Base-by-base conservation (phyloP, 352 stramenopile species). In the Pythium myriotylum region DNA sequence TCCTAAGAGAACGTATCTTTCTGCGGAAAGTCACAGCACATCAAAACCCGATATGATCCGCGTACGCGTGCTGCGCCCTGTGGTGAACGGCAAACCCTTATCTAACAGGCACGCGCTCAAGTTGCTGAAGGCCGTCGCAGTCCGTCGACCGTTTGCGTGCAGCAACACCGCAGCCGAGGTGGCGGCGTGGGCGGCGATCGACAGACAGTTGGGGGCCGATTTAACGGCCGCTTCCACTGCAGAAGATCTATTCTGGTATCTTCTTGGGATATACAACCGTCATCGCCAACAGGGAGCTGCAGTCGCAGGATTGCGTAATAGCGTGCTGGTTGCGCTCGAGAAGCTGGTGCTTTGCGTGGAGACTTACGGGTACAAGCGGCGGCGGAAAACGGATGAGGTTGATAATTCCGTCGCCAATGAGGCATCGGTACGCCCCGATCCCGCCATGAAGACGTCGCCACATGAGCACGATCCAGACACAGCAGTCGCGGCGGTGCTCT, bases 21-120 rank as follows among this genome's bases (percentile, higher is more conserved):
- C 29, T 10, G 10, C 29, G n/a, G n/a, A n/a, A 35, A 35, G 29
- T 35, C 29, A 10, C 5, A 35, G 5, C 29, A 35, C 29, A 35
- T 35, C 29, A 35, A 6, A 14, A 43, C n/a, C 13, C 39, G 39
- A 43, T 19, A 43, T 43, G 42, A 29, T 53, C 26, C 42, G 54
- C 27, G 54, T 61, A 3, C 54, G 54, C 20, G 54, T 61, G 10
- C 37, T 61, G 17, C 54, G 54, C 22, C 54, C 54, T 14, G 46
- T 47, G 41, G 26, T 27, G 10, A 19, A 61, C 20, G 54, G 42
- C 29, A 27, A 24, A 4, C 42, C 42, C 27, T 53, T 61, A 17
- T 8, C 24, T 3, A 61, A 20, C 20, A 22, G 27, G 10, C 41
- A 61, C 12, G 54, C 29, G 17, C 29, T 41, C 2, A 42, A 27